Base-by-base conservation (phyloP, 108 stramenopile genomes). In the Craspedostauros australis region DNA sequence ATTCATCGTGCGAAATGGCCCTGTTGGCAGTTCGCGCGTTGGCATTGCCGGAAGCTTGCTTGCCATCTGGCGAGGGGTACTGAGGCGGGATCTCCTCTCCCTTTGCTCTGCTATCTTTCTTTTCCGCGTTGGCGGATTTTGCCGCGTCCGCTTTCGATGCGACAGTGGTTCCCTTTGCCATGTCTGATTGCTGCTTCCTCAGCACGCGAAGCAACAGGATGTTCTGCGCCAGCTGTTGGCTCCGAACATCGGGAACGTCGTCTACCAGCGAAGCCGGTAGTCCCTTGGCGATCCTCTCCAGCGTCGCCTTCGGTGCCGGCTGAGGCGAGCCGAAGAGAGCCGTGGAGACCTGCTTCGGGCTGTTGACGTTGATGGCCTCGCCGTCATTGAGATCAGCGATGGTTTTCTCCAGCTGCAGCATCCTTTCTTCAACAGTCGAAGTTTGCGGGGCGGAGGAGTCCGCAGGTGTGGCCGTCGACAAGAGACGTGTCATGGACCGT, bases 341-440 rank as follows among this genome's bases (percentile, higher is more conserved):
- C 24, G 30, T 37, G 1, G 84, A 77, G n/a, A 84, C 81, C 52
- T 88, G 87, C 25, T 55, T 73, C 5, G 76, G 84, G 68, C 79
- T 81, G 14, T 80, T 82, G 37, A 80, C 62, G 67, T 89, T 85
- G 40, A 89, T 42, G 1, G 29, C 11, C 25, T 52, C 34, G 22
- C 62, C 68, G 38, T 28, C 55, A 52, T 80, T 75, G 2, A 75
- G 42, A 1, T 6, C 18, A 32, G 20, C 51, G 8, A 56, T 52
- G n/a, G 36, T 34, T 37, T 42, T 0, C 43, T 50, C 20, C 19
- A 52, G 16, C 22, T 0, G 26, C 18, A 27, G 22, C 20, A 21
- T 46, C 40, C 8, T 54, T 49, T 14, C 15, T 44, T 15, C 43
- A 8, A 9, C 8, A 14, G 12, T 44, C 15, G 43, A 8, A 14